These are phyloP conservation scores for Aspergillus floridensis DNA, from an alignment of 2,329 filamentous ascomycete species.

Conservation along the genomic window DNA sequence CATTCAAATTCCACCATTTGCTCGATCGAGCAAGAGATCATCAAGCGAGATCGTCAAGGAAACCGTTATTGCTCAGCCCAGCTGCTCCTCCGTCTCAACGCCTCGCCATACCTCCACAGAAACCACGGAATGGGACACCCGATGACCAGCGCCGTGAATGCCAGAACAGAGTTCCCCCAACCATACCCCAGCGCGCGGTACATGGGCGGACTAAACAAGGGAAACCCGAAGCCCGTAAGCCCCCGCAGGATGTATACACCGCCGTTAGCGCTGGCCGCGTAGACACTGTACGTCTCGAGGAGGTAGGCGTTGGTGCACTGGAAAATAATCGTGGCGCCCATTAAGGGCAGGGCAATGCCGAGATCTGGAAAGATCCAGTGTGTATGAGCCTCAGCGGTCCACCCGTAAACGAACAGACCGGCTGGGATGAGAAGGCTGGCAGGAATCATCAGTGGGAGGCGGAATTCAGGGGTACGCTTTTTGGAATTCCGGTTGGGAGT, in stretches of 20 bases:
- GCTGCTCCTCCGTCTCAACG: conserved; percentile 26
- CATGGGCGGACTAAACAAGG: conserved; percentile 32
- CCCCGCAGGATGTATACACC: conserved; percentile 5
- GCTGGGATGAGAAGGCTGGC: conserved; percentile 49
- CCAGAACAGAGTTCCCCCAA: conserved; percentile 48
- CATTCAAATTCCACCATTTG: no score
- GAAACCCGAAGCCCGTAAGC: conserved; percentile 4
- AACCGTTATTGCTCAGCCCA: neutral
- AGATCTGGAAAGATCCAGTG: conserved; percentile 50
- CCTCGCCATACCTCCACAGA: conserved; percentile 48
- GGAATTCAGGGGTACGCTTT: conserved; percentile 50
- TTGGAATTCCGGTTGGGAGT: no score
- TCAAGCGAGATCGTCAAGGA: no score
- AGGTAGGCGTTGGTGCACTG: conserved; percentile 28
- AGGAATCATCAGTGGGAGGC: conserved; percentile 54
- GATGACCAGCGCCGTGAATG: conserved; percentile 21
- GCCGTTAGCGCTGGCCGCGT: conserved; percentile 48
- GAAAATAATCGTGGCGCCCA: conserved; percentile 28
- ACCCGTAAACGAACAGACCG: conserved; percentile 52
- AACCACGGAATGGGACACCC: conserved; percentile 44
- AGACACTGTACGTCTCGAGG: conserved; percentile 44
- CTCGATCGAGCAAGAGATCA: no score
- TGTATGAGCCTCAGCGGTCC: conserved; percentile 44
- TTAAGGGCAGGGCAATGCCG: conserved; percentile 44
- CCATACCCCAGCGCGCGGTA: conserved; percentile 38